Base-by-base conservation (phyloP, 2,329 filamentous ascomycete genomes). In the Phialophora expanda region DNA sequence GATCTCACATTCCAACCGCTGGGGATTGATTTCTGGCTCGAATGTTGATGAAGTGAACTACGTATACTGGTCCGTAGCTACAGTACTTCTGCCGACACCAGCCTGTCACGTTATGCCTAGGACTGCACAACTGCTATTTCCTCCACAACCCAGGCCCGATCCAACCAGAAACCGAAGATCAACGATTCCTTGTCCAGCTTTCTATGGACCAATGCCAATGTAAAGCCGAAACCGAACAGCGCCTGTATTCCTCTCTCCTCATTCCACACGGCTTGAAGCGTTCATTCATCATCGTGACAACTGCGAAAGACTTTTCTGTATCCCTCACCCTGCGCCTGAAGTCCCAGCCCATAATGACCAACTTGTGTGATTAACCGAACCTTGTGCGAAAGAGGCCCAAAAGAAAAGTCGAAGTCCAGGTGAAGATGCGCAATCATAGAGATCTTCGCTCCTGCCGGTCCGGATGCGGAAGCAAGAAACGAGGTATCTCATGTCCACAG, bases 271-370 rank as follows among this genome's bases (percentile, higher is more conserved):
- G 32, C 26, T 34, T 53, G 48, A 41, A 38, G 58, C 50, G n/a
- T 51, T 61, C 28, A 20, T 60, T 61, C 48, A 9, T 59, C 24
- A 41, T 54, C 32, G 46, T 53, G 24, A 53, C 38, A 61, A 41
- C 22, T 54, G 48, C 17, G 44, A 30, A 51, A 61, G 22, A 38
- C 48, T 61, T 61, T 61, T 61, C 12, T 61, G 58, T 61, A 61
- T 28, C 48, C 30, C 30, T 61, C 30, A 20, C 14, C 58, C 48
- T 61, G 58, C 58, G 46, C 57, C 57, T 34, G 9, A 53, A 60
- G 8, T n/a, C 48, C 48, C 32, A 26, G 8, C 9, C 2, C 20
- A 22, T 26, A 20, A 9, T 17, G 44, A 54, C n/a, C 8, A 60
- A 60, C 20, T 6, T 24, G 46, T 7, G 1, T 51, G 14, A 26